Evolutionary conservation across 1,284 basidiomycete genomes (phyloP), one percentile per base, ranked within the genome.

Genomic region (Polyporus tsugae): DNA sequence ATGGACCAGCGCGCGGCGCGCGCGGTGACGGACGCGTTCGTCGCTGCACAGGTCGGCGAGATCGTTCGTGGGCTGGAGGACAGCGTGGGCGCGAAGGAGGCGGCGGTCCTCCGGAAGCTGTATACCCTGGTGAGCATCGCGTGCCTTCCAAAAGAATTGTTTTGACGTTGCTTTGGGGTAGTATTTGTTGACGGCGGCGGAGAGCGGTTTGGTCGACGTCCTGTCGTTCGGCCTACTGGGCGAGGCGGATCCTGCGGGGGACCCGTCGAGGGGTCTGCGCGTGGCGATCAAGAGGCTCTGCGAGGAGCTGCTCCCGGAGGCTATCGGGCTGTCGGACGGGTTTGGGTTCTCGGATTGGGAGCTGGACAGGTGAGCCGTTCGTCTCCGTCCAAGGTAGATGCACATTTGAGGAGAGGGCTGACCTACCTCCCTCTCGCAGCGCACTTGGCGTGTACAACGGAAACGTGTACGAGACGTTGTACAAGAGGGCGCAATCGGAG

Each of bases 261-360:
- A 91, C 68, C 80, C 85, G 1, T 84, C 88, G 4, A 82, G 85
- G 36, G 77, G 78, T 0, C 79, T 95, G 35, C 87, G 92, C 10
- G 75, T 84, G 38, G 82, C 86, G 1, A 87, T 94, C 67, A 80
- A 87, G 38, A 63, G 76, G 2, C 72, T 87, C 1, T 87, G 89
- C 79, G 71, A 78, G 29, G 81, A 84, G 55, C 75, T 95, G 10
- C 77, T 94, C 2, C 90, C 91, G 0, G 86, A 95, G 70, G 86
- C 86, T 5, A 88, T 95, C 65, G 90, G 88, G 0, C 79, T 95
- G 44, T 89, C 86, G 17, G 93, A 95, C 75, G 89, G 90, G 1
- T 94, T 95, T 75, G 90, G 89, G 0, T 92, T 92, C 76, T 84
- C 87, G 0, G 92, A 95, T 74, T 95, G 91, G 91, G 89, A 93